Percentiles rank a stretch among this genome's conserved stretches.
These are phyloP conservation scores for Jamesozyma rosinii DNA, from an alignment of 805 yeast genomes.

Conservation along the genomic window DNA sequence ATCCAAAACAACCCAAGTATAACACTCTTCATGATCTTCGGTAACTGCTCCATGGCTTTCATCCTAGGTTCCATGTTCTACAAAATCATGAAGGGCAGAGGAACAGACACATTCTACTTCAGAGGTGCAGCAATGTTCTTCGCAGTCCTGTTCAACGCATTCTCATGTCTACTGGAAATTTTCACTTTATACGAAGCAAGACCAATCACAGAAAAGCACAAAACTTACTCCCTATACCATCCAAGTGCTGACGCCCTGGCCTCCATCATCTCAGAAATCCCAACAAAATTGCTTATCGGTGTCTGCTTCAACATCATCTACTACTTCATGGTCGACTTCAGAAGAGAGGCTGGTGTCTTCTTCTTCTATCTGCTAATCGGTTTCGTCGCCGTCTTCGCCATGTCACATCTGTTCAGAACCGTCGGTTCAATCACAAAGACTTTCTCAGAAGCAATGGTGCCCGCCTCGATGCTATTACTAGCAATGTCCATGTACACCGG, in stretches of 20 bases:
- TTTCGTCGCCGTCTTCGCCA: slow-evolving; percentile 38
- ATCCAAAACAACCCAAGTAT: slow-evolving; percentile 38
- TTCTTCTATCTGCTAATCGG: slow-evolving; percentile 43
- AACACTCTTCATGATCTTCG: slow-evolving; percentile 33
- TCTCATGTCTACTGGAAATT: slow-evolving; percentile 49
- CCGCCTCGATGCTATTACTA: slow-evolving; percentile 35
- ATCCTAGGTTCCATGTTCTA: slow-evolving; percentile 36
- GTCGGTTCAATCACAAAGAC: slow-evolving; percentile 35
- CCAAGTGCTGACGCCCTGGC: slow-evolving; percentile 61
- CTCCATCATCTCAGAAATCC: slow-evolving; percentile 50
- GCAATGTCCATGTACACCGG: slow-evolving; percentile 36
- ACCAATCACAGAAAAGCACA: slow-evolving; percentile 51
- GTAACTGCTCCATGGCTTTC: slow-evolving; percentile 43
- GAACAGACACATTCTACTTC: slow-evolving; percentile 39
- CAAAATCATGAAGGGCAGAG: slow-evolving; percentile 12
- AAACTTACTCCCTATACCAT: slow-evolving; percentile 47
- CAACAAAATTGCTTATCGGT: slow-evolving; percentile 38
- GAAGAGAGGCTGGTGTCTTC: slow-evolving; percentile 46
- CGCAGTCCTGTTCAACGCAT: slow-evolving; percentile 52
- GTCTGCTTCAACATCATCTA: slow-evolving; percentile 40
- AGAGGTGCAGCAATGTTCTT: slow-evolving; percentile 58
- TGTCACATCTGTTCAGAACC: slow-evolving; percentile 44
- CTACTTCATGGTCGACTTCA: slow-evolving; percentile 47
- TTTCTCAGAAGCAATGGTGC: slow-evolving; percentile 37
- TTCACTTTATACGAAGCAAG: slow-evolving; percentile 44